phyloP scores from a whole-genome alignment of 2,329 filamentous ascomycete species.

The Pyrenochaeta sp. region DNA sequence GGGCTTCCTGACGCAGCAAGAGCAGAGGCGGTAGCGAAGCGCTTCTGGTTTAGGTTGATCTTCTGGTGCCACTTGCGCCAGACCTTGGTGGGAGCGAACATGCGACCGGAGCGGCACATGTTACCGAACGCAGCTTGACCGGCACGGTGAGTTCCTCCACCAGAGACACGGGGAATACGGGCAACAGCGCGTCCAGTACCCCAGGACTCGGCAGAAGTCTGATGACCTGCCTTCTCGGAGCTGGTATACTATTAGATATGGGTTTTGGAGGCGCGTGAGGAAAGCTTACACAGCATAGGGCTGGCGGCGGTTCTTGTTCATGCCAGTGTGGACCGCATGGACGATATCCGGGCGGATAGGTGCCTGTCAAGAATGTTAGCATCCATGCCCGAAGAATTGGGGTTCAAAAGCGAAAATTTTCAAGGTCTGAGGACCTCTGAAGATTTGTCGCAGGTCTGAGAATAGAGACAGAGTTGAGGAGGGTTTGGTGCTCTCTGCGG shows the following conservation, averaged over 20 bases:
- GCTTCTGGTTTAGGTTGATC: conserved; percentile 99
- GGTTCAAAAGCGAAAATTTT: too few relatives aligned
- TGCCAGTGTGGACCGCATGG: conserved; percentile 97
- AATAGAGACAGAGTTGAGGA: conserved; percentile 3
- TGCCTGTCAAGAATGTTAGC: conserved; percentile 53
- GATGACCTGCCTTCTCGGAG: conserved; percentile 98
- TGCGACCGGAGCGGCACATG: conserved; percentile 99
- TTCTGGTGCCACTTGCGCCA: conserved; percentile 99
- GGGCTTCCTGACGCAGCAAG: conserved; percentile 95
- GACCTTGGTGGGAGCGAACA: conserved; percentile 99
- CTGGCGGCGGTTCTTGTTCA: conserved; percentile 99
- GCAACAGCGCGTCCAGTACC: conserved; percentile 98
- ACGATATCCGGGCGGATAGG: conserved; percentile 99
- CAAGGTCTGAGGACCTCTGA: too few relatives aligned
- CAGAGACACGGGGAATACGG: conserved; percentile 99
- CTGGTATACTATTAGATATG: conserved; percentile 31
- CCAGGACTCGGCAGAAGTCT: conserved; percentile 99
- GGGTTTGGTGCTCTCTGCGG: conserved; percentile 8
- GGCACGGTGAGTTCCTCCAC: conserved; percentile 99
- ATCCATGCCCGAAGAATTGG: background rate
- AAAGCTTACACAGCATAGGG: conserved; percentile 87
- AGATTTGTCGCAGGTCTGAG: background rate
- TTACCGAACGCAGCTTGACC: conserved; percentile 99
- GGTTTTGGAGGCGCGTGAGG: conserved; percentile 3
- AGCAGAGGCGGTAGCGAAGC: conserved; percentile 97